phyloP scores from a whole-genome alignment of 306 rosid genomes.

The Vigna mungo region DNA sequence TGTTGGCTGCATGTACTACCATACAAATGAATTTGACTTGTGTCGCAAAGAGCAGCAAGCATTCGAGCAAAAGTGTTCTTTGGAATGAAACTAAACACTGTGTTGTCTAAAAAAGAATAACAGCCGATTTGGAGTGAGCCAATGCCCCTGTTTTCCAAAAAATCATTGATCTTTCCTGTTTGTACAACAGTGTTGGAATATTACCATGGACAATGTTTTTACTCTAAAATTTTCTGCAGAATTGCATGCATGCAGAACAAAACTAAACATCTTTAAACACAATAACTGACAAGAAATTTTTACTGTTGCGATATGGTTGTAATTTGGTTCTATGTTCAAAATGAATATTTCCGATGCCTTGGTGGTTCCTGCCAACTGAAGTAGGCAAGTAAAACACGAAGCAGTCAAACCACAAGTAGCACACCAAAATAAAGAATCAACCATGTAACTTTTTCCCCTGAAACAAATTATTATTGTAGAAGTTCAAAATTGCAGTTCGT shows the following conservation, averaged over 20 bases:
- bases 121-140: slow-evolving; percentile 59
- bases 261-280: slow-evolving; percentile 35
- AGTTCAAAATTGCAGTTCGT: no score
- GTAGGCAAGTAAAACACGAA: neutral
- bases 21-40: slow-evolving; percentile 92
- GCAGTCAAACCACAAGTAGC: neutral
- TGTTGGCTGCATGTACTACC: slow-evolving; percentile 94
- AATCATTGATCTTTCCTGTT: slow-evolving; percentile 46
- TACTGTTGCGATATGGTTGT: slow-evolving; percentile 42
- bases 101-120: slow-evolving; percentile 54
- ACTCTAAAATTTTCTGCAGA: slow-evolving; percentile 39
- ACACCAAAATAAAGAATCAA: no score
- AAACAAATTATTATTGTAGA: no score
- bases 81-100: slow-evolving; percentile 61
- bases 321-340: slow-evolving; percentile 12
- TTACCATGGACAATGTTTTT: slow-evolving; percentile 41
- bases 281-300: slow-evolving; percentile 30
- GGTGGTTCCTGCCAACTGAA: neutral
- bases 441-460: no score
- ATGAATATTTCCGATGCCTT: slow-evolving; percentile 23
- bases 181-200: slow-evolving; percentile 30
- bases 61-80: slow-evolving; percentile 79
- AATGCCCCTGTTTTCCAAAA: slow-evolving; percentile 48
- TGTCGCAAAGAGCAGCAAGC: slow-evolving; percentile 95
- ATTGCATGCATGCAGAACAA: slow-evolving; percentile 45